phyloP scores from a whole-genome alignment of 1,284 basidiomycete genomes.

The Rhodotorula sp. region DNA sequence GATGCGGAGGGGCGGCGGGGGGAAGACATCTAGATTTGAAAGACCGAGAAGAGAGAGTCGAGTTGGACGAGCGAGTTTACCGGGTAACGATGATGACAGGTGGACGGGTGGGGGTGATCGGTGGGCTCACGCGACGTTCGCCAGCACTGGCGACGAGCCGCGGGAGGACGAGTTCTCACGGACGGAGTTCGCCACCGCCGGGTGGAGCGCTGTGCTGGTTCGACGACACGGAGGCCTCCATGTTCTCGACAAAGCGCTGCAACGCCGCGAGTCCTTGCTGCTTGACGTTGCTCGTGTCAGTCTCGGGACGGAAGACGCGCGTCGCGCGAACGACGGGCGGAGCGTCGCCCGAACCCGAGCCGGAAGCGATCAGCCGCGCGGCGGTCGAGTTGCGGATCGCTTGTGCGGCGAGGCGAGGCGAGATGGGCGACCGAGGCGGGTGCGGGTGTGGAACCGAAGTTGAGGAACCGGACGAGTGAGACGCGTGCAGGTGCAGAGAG shows the following conservation, averaged over 20 bases:
- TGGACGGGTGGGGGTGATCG: background rate
- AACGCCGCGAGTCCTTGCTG: conserved; percentile 44
- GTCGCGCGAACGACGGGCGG: conserved; percentile 40
- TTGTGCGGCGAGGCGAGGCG: conserved; percentile 27
- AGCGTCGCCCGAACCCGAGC: conserved; percentile 24
- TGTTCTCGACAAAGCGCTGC: conserved; percentile 43
- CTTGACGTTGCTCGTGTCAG: conserved; percentile 43
- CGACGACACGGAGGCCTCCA: conserved; percentile 29
- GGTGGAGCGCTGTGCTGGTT: too few species aligned
- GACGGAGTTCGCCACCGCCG: background rate
- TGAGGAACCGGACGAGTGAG: background rate
- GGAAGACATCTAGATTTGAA: background rate
- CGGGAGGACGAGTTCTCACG: background rate
- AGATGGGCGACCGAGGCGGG: conserved; percentile 9
- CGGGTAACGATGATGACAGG: background rate
- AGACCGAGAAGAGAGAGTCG: background rate
- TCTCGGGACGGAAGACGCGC: conserved; percentile 43
- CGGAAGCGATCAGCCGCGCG: conserved; percentile 32
- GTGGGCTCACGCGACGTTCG: background rate
- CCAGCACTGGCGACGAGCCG: background rate
- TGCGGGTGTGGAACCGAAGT: background rate
- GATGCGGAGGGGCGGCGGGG: background rate
- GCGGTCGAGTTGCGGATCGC: conserved; percentile 39
- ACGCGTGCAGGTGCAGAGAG: background rate
- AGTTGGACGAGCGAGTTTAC: background rate